These are phyloP conservation scores for Wallacemonas sp. DNA, from an alignment of 208 protist species.

Conservation along the genomic window DNA sequence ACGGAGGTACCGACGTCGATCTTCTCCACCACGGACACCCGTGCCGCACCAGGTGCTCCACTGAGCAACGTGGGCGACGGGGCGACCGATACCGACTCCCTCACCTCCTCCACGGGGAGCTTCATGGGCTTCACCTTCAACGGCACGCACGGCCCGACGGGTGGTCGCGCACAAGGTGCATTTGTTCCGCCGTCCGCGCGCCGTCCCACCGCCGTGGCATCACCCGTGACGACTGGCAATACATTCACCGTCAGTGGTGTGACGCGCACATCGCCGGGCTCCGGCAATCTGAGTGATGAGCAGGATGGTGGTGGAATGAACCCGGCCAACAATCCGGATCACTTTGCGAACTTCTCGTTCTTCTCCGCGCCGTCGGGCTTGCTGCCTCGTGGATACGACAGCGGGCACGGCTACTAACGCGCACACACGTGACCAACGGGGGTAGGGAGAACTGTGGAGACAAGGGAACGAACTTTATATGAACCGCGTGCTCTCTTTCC, in stretches of 20 bases:
- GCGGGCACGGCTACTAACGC: background rate
- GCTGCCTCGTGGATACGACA: constrained; percentile 2
- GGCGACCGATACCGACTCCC: background rate
- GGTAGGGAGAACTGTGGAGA: background rate
- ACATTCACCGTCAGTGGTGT: background rate
- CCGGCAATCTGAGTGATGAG: constrained; percentile 6
- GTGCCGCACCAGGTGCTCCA: background rate
- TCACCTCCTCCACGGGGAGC: background rate
- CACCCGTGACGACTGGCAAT: background rate
- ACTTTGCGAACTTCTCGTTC: constrained; percentile 30
- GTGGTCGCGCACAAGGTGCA: background rate
- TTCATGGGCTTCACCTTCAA: constrained; percentile 30
- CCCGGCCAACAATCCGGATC: constrained; percentile 2
- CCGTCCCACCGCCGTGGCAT: background rate
- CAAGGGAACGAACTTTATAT: too few relatives aligned
- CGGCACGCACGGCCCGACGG: background rate
- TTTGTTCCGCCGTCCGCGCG: background rate
- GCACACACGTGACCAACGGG: background rate
- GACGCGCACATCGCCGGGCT: background rate
- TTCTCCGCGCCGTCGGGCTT: constrained; percentile 7
- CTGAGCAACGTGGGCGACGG: background rate
- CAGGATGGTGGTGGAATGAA: background rate
- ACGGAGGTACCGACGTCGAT: background rate
- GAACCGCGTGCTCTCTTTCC: too few relatives aligned
- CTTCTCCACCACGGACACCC: constrained; percentile 3